Base-by-base conservation (phyloP, 108 stramenopile genomes). In the Pseudonitzschia delicatissima region DNA sequence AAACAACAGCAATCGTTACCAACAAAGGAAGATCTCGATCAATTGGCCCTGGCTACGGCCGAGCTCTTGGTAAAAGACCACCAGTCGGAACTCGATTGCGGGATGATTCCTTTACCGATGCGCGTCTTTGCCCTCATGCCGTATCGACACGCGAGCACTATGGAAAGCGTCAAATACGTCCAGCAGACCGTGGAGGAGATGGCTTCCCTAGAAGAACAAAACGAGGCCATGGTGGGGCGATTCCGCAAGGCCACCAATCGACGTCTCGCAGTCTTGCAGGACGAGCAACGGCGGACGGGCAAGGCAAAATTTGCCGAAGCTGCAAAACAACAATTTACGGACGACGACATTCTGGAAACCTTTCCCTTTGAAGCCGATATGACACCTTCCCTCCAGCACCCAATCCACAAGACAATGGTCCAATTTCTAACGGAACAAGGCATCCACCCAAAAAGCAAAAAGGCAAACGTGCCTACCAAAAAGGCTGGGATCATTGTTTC, bases 201-300 rank as follows among this genome's bases (percentile, higher is more conserved):
- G 36, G 70, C 63, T 1, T 55, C 17, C 21, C 25, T 69, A 48
- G 21, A 68, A 17, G 36, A 28, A 20, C 88, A 93, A 73, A 82
- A 75, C 57, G 82, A 88, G 26, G 73, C 67, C 20, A 86, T 94
- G 88, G 60, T 89, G 44, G 72, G 83, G 6, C 78, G 93, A 49
- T 94, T 94, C 53, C 86, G 93, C 53, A 90, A 85, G 32, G 93
- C 90, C 20, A 94, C 90, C 31, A 89, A 87, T 64, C 76, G 93
- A 26, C 76, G 93, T 39, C 73, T 94, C 83, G 82, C 83, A 12
- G 63, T 77, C 2, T 68, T 91, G 77, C 88, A 89, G 51, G 93
- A 94, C 68, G 81, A 84, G 34, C 83, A 76, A 37, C 79, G 92
- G 26, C 78, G 88, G 23, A 73, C 69, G n/a, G 86, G 84, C 4